A percentile compares a stretch with the other conserved stretches of the same genome.
Conservation (phyloP, 2,329 filamentous ascomycete genomes). For the Trichoderma breve region DNA sequence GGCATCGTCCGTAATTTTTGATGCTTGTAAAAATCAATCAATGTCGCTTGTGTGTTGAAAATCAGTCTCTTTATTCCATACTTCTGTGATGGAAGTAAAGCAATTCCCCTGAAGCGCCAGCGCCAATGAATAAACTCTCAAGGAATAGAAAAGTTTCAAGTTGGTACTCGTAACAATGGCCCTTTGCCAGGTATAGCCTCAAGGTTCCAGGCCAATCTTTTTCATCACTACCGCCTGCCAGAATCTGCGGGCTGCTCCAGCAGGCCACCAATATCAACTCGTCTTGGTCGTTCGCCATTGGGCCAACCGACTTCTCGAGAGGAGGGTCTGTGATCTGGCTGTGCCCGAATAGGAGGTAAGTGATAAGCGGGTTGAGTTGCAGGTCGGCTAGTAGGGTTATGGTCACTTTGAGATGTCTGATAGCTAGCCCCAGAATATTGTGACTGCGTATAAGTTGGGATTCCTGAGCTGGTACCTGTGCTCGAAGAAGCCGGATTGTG, state of each 20-base stretch:
- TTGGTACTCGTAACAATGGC: neutral
- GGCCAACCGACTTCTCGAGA: conserved; percentile 33
- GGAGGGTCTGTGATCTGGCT: conserved; percentile 30
- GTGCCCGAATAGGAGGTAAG: conserved; percentile 48
- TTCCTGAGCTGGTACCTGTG: conserved; percentile 25
- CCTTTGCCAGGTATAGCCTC: neutral
- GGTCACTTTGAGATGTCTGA: conserved; percentile 54
- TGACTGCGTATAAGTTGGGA: conserved; percentile 44
- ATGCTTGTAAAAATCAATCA: neutral
- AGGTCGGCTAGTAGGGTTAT: conserved; percentile 36
- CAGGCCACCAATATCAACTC: conserved; percentile 61
- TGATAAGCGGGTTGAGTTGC: conserved; percentile 41
- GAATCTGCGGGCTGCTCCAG: conserved; percentile 55
- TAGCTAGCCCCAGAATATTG: conserved; percentile 50
- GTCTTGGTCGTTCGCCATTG: conserved; percentile 50
- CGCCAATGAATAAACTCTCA: neutral
- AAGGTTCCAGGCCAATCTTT: too few species aligned
- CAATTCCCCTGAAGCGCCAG: neutral
- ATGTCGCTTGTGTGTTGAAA: neutral
- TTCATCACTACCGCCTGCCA: conserved; percentile 21
- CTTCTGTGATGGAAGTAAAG: neutral
- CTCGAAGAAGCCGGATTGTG: conserved; percentile 31
- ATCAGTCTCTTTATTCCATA: neutral
- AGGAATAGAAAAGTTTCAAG: neutral
- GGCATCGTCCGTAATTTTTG: neutral